Evolutionary conservation across 768 basidiomycete genomes (phyloP).

Genomic region (Amanita jacksonii): DNA sequence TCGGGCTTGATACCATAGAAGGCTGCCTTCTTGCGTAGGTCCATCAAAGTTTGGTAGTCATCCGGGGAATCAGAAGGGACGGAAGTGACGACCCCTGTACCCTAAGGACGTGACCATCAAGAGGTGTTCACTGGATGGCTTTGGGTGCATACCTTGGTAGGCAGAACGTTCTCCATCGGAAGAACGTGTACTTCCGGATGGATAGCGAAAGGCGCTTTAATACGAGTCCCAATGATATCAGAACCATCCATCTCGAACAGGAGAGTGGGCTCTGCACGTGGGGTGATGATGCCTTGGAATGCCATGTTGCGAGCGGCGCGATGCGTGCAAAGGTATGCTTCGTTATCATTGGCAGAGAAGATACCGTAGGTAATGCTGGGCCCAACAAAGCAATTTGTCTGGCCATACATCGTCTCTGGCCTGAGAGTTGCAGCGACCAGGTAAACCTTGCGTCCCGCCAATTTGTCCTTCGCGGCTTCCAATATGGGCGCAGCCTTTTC

Average conservation of each 20-base stretch:
- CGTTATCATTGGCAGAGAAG: conserved; percentile 78
- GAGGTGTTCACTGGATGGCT: background rate
- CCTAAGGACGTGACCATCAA: conserved; percentile 30
- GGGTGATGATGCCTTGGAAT: conserved; percentile 77
- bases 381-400: conserved; percentile 97
- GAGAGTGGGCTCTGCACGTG: conserved; percentile 63
- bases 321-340: conserved; percentile 81
- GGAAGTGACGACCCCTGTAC: conserved; percentile 96
- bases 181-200: conserved; percentile 87
- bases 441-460: conserved; percentile 74
- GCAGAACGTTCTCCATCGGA: conserved; percentile 97
- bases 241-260: conserved; percentile 72
- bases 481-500: conserved; percentile 15
- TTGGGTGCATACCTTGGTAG: conserved; percentile 62
- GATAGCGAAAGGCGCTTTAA: conserved; percentile 79
- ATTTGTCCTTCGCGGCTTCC: conserved; percentile 49
- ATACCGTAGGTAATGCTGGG: conserved; percentile 86
- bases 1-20: conserved; percentile 90
- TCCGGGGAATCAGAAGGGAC: conserved; percentile 98
- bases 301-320: conserved; percentile 97
- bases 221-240: conserved; percentile 77
- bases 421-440: conserved; percentile 94
- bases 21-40: conserved; percentile 92
- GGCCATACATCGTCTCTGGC: conserved; percentile 98
- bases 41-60: conserved; percentile 83